These are phyloP conservation scores for Tricholoma saponaceum DNA, from an alignment of 768 basidiomycete genomes.

Conservation along the genomic window DNA sequence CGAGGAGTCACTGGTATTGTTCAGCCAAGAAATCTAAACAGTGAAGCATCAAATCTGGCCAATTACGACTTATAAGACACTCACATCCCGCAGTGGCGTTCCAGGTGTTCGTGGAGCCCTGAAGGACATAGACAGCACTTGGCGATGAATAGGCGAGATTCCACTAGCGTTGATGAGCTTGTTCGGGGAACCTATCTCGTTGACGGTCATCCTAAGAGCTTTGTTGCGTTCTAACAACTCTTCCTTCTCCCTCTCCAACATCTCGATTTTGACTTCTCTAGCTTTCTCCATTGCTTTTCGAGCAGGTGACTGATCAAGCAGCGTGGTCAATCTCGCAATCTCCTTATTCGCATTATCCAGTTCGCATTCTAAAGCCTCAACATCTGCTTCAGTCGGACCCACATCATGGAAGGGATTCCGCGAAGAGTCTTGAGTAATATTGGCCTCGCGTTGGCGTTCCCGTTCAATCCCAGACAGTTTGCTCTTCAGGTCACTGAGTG, in stretches of 20 bases:
- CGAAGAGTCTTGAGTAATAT: conserved; percentile 22
- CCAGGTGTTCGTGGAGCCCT: conserved; percentile 76
- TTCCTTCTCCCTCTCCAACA: conserved; percentile 73
- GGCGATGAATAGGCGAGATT: conserved; percentile 77
- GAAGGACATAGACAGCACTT: conserved; percentile 63
- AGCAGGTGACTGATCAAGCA: conserved; percentile 69
- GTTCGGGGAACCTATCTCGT: conserved; percentile 54
- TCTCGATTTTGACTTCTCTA: conserved; percentile 70
- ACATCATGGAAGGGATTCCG: conserved; percentile 22
- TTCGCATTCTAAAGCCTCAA: conserved; percentile 68
- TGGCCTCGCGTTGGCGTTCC: conserved; percentile 48
- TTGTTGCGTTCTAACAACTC: conserved; percentile 71
- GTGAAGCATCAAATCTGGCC: background rate
- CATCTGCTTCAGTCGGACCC: conserved; percentile 47
- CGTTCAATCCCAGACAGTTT: conserved; percentile 55
- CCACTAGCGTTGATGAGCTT: conserved; percentile 50
- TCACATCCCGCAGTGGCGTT: conserved; percentile 71
- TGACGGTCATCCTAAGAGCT: conserved; percentile 47
- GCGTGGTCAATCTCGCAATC: conserved; percentile 62
- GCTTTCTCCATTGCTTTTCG: conserved; percentile 75
- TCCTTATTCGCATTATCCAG: conserved; percentile 75
- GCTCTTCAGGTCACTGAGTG: conserved; percentile 43
- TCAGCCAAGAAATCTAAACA: conserved; percentile 70
- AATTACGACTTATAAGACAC: conserved; percentile 17
- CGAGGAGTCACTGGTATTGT: conserved; percentile 55